phyloP scores from a whole-genome alignment of 208 protist genomes.

The Leptomonas pyrrhocoris region DNA sequence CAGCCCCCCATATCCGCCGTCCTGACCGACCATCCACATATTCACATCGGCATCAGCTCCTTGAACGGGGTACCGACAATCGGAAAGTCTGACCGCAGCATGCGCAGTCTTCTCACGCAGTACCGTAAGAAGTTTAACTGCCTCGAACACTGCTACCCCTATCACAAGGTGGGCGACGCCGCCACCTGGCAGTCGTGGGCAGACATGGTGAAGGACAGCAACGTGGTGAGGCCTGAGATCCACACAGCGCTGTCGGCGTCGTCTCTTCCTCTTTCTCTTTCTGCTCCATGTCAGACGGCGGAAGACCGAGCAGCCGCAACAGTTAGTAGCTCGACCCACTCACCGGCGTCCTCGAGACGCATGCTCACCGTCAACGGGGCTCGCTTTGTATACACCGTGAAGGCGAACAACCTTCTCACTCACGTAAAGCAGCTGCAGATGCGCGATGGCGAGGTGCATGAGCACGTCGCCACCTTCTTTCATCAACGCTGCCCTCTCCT shows the following conservation, averaged over 20 bases:
- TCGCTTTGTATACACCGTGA: conserved; percentile 72
- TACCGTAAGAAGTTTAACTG: conserved; percentile 73
- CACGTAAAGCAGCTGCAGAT: conserved; percentile 64
- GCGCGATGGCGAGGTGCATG: conserved; percentile 44
- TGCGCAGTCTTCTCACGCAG: conserved; percentile 53
- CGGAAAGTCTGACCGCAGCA: conserved; percentile 53
- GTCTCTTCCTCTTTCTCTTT: neutral
- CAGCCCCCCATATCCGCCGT: conserved; percentile 29
- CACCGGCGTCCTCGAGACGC: neutral
- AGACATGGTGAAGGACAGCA: conserved; percentile 45
- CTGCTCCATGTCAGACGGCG: neutral
- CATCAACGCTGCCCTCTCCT: conserved; percentile 43
- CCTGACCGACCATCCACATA: conserved; percentile 39
- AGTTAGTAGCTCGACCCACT: neutral
- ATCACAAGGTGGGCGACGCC: conserved; percentile 56
- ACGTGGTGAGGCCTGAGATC: neutral
- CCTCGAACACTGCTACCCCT: conserved; percentile 85
- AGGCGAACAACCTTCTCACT: conserved; percentile 80
- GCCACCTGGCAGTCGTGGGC: conserved; percentile 59
- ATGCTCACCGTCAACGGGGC: conserved; percentile 1
- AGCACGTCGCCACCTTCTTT: conserved; percentile 60
- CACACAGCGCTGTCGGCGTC: neutral
- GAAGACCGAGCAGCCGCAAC: no score
- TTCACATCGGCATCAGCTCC: conserved; percentile 83
- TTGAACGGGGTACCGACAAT: conserved; percentile 60